These are phyloP conservation scores for Aureobasidium sp. DNA, from an alignment of 2,329 filamentous ascomycete species.

Conservation along the genomic window DNA sequence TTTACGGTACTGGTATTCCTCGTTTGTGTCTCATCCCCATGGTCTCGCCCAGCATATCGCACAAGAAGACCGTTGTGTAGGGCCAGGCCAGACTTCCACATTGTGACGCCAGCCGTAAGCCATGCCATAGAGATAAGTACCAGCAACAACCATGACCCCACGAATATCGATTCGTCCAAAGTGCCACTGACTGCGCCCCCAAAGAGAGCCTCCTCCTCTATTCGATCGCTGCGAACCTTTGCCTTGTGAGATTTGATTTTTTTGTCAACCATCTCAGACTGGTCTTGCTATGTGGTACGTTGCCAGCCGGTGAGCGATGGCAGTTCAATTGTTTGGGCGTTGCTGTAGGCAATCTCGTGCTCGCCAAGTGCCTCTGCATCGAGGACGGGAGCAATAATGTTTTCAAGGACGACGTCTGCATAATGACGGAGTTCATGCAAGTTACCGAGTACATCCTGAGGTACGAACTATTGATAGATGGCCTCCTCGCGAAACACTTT, in stretches of 20 bases:
- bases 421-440: conserved; percentile 4
- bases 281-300: not conserved
- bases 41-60: not conserved
- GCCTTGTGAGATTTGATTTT: not conserved
- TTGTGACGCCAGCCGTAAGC: not conserved
- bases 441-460: not conserved
- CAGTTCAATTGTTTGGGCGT: not conserved
- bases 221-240: not conserved
- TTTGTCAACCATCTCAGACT: not conserved
- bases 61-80: not conserved
- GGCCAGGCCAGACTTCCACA: conserved; percentile 3
- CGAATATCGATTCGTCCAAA: not conserved
- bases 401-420: not conserved
- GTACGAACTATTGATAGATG: conserved; percentile 12
- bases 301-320: not conserved
- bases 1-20: not conserved
- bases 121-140: not conserved
- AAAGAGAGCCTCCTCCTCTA: not conserved
- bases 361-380: conserved; percentile 2
- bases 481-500: not conserved
- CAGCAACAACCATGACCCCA: conserved; percentile 3
- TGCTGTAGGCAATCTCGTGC: not conserved
- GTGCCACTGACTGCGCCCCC: not conserved
- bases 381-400: not conserved
- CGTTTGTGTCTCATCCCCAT: conserved; percentile 3